These are phyloP conservation scores for Penicillium sp. DNA, from an alignment of 2,329 filamentous ascomycete genomes.

Conservation along the genomic window DNA sequence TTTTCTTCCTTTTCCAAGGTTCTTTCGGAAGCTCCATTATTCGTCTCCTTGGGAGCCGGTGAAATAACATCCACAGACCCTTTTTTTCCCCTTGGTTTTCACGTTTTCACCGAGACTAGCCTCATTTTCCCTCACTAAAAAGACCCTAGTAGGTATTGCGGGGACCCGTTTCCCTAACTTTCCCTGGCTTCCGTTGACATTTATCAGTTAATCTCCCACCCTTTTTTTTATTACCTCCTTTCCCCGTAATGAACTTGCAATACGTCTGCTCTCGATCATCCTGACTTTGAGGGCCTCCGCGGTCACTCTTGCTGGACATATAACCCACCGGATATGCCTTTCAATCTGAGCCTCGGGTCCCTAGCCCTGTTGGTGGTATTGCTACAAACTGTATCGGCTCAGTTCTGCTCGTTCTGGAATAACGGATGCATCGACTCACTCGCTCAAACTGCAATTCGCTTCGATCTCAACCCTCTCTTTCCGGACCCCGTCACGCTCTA, in stretches of 20 bases:
- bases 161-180: constrained; percentile 19
- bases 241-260: constrained; percentile 27
- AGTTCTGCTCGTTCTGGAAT: constrained; percentile 38
- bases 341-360: not conserved
- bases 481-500: constrained; percentile 33
- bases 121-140: not conserved
- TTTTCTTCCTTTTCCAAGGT: not conserved
- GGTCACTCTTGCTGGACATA: constrained; percentile 21
- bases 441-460: constrained; percentile 36
- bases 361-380: constrained; percentile 21
- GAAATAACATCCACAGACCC: not conserved
- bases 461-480: constrained; percentile 37
- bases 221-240: not conserved
- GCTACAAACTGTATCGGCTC: constrained; percentile 24
- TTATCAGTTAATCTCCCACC: not conserved
- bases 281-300: constrained; percentile 22
- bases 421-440: constrained; percentile 38
- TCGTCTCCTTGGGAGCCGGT: not conserved
- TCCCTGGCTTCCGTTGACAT: not conserved
- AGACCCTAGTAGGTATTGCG: constrained; percentile 19
- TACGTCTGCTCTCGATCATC: constrained; percentile 15
- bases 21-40: not conserved
- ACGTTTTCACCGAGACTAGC: not conserved
- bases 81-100: not conserved
- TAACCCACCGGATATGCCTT: constrained; percentile 20